Percentiles rank a stretch among this genome's conserved stretches.
phyloP scores from a whole-genome alignment of 345 rosid species.

The Syzygium aqueum region DNA sequence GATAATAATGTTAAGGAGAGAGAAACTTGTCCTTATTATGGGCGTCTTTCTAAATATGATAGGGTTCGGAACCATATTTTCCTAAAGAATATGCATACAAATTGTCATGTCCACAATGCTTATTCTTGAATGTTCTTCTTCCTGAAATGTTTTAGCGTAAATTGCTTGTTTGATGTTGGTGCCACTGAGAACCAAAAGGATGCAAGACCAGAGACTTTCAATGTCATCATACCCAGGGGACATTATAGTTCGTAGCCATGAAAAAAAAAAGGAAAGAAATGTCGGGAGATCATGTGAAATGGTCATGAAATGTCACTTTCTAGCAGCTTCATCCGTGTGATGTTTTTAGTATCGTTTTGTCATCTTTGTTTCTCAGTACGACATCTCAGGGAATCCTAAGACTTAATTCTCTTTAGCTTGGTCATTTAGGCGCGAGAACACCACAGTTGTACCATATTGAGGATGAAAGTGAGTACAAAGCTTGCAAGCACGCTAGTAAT shows the following conservation, averaged over 20 bases:
- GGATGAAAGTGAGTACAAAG: background rate
- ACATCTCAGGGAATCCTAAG: background rate
- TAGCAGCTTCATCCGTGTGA: background rate
- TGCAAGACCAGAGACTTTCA: background rate
- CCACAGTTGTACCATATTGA: background rate
- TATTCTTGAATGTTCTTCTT: background rate
- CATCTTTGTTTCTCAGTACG: background rate
- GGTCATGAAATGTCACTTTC: background rate
- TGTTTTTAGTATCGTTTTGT: background rate
- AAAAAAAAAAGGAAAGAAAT: background rate
- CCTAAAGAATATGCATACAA: background rate
- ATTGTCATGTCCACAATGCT: background rate
- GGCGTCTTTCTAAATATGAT: background rate
- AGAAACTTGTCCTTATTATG: background rate
- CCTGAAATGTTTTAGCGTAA: background rate
- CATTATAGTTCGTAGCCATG: background rate
- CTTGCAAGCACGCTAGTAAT: background rate
- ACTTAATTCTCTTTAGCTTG: background rate
- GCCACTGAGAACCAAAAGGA: background rate
- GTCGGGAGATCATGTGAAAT: accelerated
- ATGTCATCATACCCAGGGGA: background rate
- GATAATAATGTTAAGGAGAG: background rate
- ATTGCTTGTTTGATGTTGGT: background rate
- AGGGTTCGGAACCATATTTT: background rate
- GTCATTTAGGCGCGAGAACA: background rate